Conservation (phyloP, 106 monocot species). For the Hemerocallis citrina region DNA sequence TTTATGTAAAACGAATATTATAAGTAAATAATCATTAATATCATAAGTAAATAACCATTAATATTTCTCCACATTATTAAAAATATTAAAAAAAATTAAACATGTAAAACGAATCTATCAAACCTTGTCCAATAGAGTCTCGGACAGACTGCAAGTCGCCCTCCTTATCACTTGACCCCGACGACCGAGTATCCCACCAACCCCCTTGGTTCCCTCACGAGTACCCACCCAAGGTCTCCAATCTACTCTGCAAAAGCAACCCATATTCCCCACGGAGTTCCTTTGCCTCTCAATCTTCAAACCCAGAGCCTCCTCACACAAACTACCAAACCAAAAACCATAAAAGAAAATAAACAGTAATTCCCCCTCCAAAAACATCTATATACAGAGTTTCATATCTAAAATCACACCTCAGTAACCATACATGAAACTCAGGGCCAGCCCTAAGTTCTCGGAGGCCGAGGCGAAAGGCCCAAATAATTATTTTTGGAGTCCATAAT, state of each 20-base stretch:
- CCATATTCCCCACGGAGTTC: constrained; percentile 23
- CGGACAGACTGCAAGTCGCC: constrained; percentile 46
- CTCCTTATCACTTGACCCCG: constrained; percentile 71
- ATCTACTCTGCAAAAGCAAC: constrained; percentile 19
- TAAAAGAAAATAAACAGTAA: neutral
- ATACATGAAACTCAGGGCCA: constrained; percentile 46
- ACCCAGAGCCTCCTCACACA: too few relatives aligned
- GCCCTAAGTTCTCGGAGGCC: too few relatives aligned
- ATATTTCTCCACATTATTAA: too few relatives aligned
- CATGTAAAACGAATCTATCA: constrained; percentile 1
- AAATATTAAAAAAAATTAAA: too few relatives aligned
- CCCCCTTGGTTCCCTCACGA: constrained; percentile 40
- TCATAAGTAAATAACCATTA: too few relatives aligned
- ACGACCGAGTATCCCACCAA: constrained; percentile 79
- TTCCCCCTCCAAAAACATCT: neutral
- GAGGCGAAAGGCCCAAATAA: too few relatives aligned
- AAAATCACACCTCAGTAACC: too few relatives aligned
- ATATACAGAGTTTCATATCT: neutral
- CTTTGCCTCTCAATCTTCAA: too few relatives aligned
- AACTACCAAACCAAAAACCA: constrained; percentile 9
- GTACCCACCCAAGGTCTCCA: constrained; percentile 21
- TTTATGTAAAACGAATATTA: too few relatives aligned
- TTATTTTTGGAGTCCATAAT: too few relatives aligned
- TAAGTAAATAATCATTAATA: too few relatives aligned
- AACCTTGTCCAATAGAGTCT: constrained; percentile 52